These are phyloP conservation scores for Schizopora paradoxa DNA, from an alignment of 1,284 basidiomycete species.

Conservation along the genomic window DNA sequence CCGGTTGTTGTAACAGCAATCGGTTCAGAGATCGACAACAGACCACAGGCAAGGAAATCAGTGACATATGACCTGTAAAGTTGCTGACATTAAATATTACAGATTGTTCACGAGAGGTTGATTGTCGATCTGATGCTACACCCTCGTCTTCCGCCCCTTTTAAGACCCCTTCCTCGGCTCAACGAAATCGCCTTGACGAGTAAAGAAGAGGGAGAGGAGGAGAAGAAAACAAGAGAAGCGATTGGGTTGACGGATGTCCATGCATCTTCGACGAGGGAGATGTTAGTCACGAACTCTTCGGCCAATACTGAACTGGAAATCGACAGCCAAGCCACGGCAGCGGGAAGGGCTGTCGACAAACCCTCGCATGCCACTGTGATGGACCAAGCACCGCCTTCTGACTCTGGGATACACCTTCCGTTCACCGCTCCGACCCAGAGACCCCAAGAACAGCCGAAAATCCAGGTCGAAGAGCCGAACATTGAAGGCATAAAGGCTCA, in stretches of 20 bases:
- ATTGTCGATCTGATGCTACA: slow-evolving; percentile 64
- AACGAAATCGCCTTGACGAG: slow-evolving; percentile 56
- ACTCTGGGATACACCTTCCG: no score
- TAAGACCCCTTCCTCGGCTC: slow-evolving; percentile 61
- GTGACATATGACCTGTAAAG: background rate
- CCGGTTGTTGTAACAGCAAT: slow-evolving; percentile 11
- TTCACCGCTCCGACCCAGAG: no score
- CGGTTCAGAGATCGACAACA: background rate
- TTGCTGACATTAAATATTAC: background rate
- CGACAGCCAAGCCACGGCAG: no score
- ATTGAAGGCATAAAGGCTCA: no score
- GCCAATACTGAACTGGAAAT: no score
- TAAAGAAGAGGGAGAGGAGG: slow-evolving; percentile 58
- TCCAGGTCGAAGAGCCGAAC: no score
- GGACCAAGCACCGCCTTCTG: no score
- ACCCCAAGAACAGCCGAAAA: no score
- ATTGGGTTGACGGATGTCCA: slow-evolving; percentile 34
- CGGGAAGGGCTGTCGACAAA: no score
- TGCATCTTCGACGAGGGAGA: background rate
- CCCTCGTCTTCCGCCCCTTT: slow-evolving; percentile 68
- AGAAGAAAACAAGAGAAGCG: slow-evolving; percentile 38
- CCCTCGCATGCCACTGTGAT: no score
- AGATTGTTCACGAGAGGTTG: background rate
- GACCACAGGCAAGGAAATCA: background rate
- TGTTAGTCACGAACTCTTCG: no score